Evolutionary conservation across 2,329 filamentous ascomycete species (phyloP), one percentile per base, ranked within the genome.

Genomic region (Alternaria sp.): DNA sequence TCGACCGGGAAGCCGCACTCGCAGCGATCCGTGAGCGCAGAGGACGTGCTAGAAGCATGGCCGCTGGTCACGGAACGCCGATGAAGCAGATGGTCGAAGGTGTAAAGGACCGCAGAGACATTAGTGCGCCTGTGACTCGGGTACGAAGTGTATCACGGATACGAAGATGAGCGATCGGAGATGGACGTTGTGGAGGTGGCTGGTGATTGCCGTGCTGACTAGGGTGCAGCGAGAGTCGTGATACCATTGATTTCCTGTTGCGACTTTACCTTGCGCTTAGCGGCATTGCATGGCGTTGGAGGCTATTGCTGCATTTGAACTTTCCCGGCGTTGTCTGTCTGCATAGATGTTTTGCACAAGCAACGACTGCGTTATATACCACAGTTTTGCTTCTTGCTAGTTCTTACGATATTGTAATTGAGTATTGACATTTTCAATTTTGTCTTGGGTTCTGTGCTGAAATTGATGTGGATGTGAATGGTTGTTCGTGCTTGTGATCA

Each of bases 1-100:
- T 85, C 59, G 83, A 85, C 58, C 85, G 92, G 57, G 92, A 93
- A 77, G 85, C 93, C 78, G 91, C 91, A 4, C 85, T 95, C 15
- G 90, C 90, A 59, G 88, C 90, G 76, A 94, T 95, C 68, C 86
- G 89, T 57, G 89, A 92, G 80, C 85, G 92, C 26, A 83, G 92
- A 57, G 91, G 90, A 7, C 83, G 92, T 49, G 90, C 91, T 60
- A 85, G 88, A 69, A 92, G 90, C 76, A 87, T 90, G 61, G 88
- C 89, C 5, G 85, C 88, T 56, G 88, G 87, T 3, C 85, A 87
- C 6, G 82, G 85, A 63, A 91, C 90, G 44, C 88, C 88, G 10
- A 82, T 84, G 65, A 88, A 86, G 79, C 85, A 86, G 77, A 86
- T 87, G 84, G 76, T 87, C 43, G 81, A 84, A 64, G 87, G 84